Conservation (phyloP, 2,329 filamentous ascomycete species). For the Arthrocladium fulminans region DNA sequence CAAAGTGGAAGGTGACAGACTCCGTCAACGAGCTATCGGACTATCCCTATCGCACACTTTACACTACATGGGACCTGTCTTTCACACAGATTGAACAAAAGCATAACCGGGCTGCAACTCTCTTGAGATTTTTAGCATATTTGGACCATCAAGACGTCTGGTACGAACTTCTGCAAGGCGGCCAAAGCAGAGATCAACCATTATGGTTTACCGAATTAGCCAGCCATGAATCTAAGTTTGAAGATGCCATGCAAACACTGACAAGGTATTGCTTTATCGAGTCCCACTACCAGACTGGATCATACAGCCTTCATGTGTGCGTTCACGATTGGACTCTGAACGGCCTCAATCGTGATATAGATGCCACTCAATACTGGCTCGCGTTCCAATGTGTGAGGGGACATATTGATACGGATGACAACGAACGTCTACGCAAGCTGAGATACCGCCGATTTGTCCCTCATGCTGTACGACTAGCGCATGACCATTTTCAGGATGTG, state of each 20-base stretch:
- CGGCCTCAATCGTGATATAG: constrained; percentile 9
- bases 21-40: constrained; percentile 8
- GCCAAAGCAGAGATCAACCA: constrained; percentile 8
- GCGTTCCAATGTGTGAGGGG: constrained; percentile 13
- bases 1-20: not conserved
- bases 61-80: constrained; percentile 20
- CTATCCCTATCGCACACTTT: constrained; percentile 15
- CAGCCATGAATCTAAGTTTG: constrained; percentile 10
- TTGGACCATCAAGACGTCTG: constrained; percentile 39
- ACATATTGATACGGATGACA: constrained; percentile 4
- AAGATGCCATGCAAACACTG: constrained; percentile 11
- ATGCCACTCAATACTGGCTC: constrained; percentile 10
- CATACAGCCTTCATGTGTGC: constrained; percentile 16
- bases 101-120: constrained; percentile 23
- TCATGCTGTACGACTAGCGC: too few species aligned
- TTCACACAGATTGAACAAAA: constrained; percentile 11
- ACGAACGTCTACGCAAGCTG: too few species aligned
- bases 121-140: constrained; percentile 36
- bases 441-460: too few species aligned
- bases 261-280: constrained; percentile 13
- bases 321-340: constrained; percentile 17
- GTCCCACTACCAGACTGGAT: not conserved
- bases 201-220: constrained; percentile 19
- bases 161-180: constrained; percentile 33
- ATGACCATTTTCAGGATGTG: not conserved